Conservation (phyloP, 768 basidiomycete species). For the Lactarius indigo region DNA sequence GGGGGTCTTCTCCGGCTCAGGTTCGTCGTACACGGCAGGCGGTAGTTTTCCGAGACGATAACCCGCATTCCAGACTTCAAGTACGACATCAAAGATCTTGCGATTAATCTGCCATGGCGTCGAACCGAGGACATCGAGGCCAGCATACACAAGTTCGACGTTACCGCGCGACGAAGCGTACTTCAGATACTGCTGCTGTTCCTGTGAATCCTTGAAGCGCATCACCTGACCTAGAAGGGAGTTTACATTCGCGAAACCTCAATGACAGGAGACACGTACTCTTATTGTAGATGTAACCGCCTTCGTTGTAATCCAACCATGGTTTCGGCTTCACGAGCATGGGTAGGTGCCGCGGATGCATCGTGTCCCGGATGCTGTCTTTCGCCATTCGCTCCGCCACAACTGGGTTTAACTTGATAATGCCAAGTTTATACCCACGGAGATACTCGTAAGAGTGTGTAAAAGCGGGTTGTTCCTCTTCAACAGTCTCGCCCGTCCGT, state of each 20-base stretch:
- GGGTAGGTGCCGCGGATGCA: constrained; percentile 92
- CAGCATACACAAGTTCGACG: constrained; percentile 82
- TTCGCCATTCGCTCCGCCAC: constrained; percentile 74
- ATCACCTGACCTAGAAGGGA: constrained; percentile 57
- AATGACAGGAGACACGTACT: constrained; percentile 43
- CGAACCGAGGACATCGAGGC: constrained; percentile 83
- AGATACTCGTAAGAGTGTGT: constrained; percentile 88
- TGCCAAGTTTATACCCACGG: constrained; percentile 92
- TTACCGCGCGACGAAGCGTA: constrained; percentile 70
- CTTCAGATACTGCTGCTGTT: constrained; percentile 76
- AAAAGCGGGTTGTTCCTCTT: constrained; percentile 85
- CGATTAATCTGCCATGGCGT: constrained; percentile 92
- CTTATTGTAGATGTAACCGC: constrained; percentile 79
- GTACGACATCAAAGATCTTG: constrained; percentile 48
- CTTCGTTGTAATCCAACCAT: constrained; percentile 73
- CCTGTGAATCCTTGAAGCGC: constrained; percentile 89
- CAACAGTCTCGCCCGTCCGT: constrained; percentile 58
- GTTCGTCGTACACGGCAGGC: constrained; percentile 58
- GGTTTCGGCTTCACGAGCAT: constrained; percentile 92
- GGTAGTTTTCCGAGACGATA: constrained; percentile 82
- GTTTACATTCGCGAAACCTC: neutral
- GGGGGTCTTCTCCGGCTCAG: constrained; percentile 58
- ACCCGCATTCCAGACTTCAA: constrained; percentile 81
- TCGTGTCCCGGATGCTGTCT: constrained; percentile 62
- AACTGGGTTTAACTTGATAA: constrained; percentile 80